phyloP scores from a whole-genome alignment of 1,139 yeast genomes.

The Candida buenavistaensis region DNA sequence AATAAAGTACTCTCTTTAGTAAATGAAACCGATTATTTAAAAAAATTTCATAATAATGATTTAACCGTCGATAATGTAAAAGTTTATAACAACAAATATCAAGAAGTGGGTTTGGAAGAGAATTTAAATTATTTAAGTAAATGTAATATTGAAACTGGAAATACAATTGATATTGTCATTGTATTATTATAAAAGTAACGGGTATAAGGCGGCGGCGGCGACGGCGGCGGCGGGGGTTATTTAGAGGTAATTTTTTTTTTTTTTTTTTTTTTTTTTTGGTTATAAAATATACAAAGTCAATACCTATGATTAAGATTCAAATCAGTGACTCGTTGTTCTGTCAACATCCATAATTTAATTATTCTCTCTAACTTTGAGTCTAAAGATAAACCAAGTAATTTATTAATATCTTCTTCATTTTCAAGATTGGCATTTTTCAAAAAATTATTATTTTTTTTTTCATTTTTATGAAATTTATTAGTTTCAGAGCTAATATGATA shows the following conservation, averaged over 20 bases:
- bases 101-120: slow-evolving; percentile 23
- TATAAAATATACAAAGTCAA: slow-evolving; percentile 3
- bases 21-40: slow-evolving; percentile 48
- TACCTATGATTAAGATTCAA: slow-evolving; percentile 31
- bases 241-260: too few relatives aligned
- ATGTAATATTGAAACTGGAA: slow-evolving; percentile 67
- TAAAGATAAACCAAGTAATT: slow-evolving; percentile 26
- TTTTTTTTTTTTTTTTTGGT: neutral
- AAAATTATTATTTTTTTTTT: neutral
- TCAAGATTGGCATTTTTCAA: slow-evolving; percentile 13
- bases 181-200: slow-evolving; percentile 10
- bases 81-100: slow-evolving; percentile 29
- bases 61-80: slow-evolving; percentile 24
- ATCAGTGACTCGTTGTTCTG: slow-evolving; percentile 51
- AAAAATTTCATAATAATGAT: slow-evolving; percentile 19
- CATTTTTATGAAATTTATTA: neutral
- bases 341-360: slow-evolving; percentile 61
- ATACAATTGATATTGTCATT: slow-evolving; percentile 51
- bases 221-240: too few relatives aligned
- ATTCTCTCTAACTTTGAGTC: slow-evolving; percentile 56
- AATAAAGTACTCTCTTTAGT: slow-evolving; percentile 52
- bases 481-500: slow-evolving; percentile 11
- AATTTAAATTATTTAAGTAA: slow-evolving; percentile 59
- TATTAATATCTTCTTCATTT: slow-evolving; percentile 26
- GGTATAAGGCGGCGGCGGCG: neutral